Evolutionary conservation across 345 rosid genomes (phyloP).

Genomic region (Camelina laxa): DNA sequence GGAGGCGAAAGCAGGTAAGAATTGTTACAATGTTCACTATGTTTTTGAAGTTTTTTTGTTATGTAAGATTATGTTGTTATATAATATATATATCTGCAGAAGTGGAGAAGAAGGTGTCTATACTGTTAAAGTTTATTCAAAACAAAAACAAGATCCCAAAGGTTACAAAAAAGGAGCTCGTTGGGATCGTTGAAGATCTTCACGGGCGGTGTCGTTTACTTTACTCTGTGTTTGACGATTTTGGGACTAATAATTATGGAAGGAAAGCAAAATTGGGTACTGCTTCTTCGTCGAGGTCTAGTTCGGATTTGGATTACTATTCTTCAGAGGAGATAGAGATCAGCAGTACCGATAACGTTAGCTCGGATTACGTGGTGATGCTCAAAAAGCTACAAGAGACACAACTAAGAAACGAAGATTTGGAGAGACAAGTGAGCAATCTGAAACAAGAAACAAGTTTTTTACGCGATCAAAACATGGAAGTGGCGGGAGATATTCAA

Average conservation of each 20-base stretch:
- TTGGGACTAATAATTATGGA: conserved; percentile 7
- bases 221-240: conserved; percentile 43
- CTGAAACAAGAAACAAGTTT: conserved; percentile 50
- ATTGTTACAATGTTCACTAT: background rate
- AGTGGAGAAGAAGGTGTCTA: conserved; percentile 50
- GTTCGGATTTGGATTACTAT: conserved; percentile 63
- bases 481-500: conserved; percentile 37
- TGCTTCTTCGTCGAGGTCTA: conserved; percentile 38
- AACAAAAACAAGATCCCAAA: conserved; percentile 49
- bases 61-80: background rate
- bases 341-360: conserved; percentile 39
- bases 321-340: conserved; percentile 58
- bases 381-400: conserved; percentile 45
- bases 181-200: conserved; percentile 54
- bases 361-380: conserved; percentile 38
- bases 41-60: background rate
- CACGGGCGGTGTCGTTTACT: conserved; percentile 57
- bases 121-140: conserved; percentile 54
- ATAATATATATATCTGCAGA: conserved; percentile 43
- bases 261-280: conserved; percentile 27
- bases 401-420: conserved; percentile 41
- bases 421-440: conserved; percentile 42
- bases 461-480: conserved; percentile 45
- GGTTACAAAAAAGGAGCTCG: conserved; percentile 50
- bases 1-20: conserved; percentile 54